Conservation (phyloP, 495 filamentous ascomycete species). For the Xylaria curta region DNA sequence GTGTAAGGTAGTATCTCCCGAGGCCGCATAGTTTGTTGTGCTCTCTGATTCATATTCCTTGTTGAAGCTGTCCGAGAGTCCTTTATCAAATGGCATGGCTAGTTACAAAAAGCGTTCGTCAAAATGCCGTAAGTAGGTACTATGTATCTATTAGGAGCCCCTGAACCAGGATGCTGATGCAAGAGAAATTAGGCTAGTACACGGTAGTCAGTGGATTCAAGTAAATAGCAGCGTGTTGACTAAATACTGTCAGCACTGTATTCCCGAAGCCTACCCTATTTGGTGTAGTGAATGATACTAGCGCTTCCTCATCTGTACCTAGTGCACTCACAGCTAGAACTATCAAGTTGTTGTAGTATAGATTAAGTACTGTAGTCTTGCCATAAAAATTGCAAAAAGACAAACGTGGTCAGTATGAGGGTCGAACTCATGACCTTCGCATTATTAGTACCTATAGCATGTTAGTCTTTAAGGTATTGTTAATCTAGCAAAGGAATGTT, state of each 20-base stretch:
- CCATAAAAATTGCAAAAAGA: too few relatives aligned
- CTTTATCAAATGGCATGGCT: constrained; percentile 12
- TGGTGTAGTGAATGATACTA: background rate
- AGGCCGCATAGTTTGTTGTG: background rate
- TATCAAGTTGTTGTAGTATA: too few relatives aligned
- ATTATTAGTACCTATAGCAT: too few relatives aligned
- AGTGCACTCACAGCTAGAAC: too few relatives aligned
- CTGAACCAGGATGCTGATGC: constrained; percentile 15
- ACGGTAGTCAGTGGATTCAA: background rate
- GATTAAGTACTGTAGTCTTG: too few relatives aligned
- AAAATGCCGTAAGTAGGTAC: background rate
- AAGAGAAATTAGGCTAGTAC: constrained; percentile 2
- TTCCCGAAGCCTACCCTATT: constrained; percentile 23
- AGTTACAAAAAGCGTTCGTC: constrained; percentile 13
- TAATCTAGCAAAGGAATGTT: too few relatives aligned
- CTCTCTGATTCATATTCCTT: constrained; percentile 2
- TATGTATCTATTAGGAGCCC: constrained; percentile 1
- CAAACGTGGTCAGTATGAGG: too few relatives aligned
- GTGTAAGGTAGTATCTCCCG: background rate
- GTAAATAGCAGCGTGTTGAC: background rate
- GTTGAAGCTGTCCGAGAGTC: background rate
- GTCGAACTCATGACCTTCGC: too few relatives aligned
- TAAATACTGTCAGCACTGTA: constrained; percentile 12
- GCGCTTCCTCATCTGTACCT: too few relatives aligned
- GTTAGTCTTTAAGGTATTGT: too few relatives aligned